Evolutionary conservation across 768 basidiomycete genomes (phyloP), one percentile per base, ranked within the genome.

Genomic region (Phlebiopsis flavidoalba): DNA sequence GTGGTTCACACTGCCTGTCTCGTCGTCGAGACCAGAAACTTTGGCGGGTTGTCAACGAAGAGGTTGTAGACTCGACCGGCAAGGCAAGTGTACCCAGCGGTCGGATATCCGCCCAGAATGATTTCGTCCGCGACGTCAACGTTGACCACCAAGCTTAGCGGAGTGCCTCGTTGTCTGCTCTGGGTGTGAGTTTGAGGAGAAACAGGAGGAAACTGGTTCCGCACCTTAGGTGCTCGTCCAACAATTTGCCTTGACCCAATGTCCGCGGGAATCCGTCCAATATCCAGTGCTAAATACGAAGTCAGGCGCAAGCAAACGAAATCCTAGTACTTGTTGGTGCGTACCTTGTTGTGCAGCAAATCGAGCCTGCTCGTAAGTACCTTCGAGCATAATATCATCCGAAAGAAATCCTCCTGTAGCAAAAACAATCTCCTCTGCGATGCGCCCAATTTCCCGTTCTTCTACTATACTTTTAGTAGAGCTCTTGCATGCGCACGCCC

Each of bases 201-300:
- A 4, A 7, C 2, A 8, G 31, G 24, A 47, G 31, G 26, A 35
- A n/a, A n/a, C 24, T 33, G 12, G 49, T 46, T 33, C 72, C 83
- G 43, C 64, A 89, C 89, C 80, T 80, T 55, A 95, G 82, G 72
- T 92, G 83, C 19, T 78, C 76, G 74, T 95, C 89, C 8, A 96
- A 79, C 49, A 93, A 77, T 70, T 84, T 77, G 3, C 88, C 93
- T 72, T 96, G 94, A n/a, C 80, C 83, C 1, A 93, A 74, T 11
- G 93, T 96, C 40, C 94, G 86, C 55, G 95, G 95, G 68, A 96
- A 95, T 31, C 95, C 95, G 65, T 96, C 95, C 48, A 95, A 72
- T 64, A 96, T 89, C 94, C 94, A 95, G 68, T 91, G 87, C 90
- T 94, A 62, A 8, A 59, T 53, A 57, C 58, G 50, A 57, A 36